Percentiles rank a stretch among this genome's conserved stretches.
These are phyloP conservation scores for Apiospora aurea DNA, from an alignment of 2,329 filamentous ascomycete genomes.

Conservation along the genomic window DNA sequence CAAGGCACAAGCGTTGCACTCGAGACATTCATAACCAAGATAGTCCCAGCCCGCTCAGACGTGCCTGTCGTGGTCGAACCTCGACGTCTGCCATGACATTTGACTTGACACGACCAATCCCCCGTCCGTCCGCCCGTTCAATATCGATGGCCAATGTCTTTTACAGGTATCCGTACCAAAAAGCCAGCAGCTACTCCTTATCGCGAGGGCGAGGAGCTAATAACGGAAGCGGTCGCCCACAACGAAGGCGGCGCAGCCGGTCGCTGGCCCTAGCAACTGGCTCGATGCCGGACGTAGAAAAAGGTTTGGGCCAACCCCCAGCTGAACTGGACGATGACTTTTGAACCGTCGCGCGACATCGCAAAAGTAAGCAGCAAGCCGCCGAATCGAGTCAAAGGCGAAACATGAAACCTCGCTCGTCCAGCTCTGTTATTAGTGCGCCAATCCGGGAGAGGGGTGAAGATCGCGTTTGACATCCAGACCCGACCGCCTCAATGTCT, in stretches of 20 bases:
- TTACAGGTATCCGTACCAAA: background rate
- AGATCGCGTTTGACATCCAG: constrained; percentile 12
- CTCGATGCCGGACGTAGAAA: constrained; percentile 1
- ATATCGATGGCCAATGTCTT: constrained; percentile 1
- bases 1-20: constrained; percentile 17
- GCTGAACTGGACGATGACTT: background rate
- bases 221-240: background rate
- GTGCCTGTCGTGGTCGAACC: constrained; percentile 1
- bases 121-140: background rate
- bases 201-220: background rate
- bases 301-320: background rate
- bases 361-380: background rate
- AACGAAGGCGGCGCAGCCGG: background rate
- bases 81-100: background rate
- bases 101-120: background rate
- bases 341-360: background rate
- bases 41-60: constrained; percentile 4
- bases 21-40: constrained; percentile 19
- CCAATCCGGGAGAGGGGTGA: constrained; percentile 19
- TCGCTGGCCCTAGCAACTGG: background rate
- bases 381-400: constrained; percentile 6
- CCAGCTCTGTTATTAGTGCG: background rate
- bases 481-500: constrained; percentile 6
- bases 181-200: background rate
- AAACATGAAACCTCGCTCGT: constrained; percentile 1